Percentiles rank a stretch among this genome's conserved stretches.
Evolutionary conservation across 1,139 yeast genomes (phyloP).

Genomic region (Magnusiomyces paraingens): DNA sequence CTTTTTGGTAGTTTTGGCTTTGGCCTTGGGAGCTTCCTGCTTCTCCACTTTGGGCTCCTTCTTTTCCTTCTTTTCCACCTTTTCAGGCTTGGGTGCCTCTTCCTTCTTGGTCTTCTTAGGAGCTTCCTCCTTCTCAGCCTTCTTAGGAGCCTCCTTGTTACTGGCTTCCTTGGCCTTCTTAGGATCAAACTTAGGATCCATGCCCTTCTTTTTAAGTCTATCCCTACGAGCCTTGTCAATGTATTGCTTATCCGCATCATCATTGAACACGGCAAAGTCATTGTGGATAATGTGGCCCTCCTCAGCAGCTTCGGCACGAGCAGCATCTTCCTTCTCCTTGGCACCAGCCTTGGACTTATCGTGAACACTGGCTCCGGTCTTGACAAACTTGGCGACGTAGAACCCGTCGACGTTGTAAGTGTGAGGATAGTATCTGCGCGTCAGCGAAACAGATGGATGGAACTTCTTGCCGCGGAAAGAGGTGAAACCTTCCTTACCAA

Average conservation of each 20-base stretch:
- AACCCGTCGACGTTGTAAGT: conserved; percentile 98
- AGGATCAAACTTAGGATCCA: conserved; percentile 51
- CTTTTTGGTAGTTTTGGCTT: background rate
- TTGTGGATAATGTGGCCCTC: conserved; percentile 72
- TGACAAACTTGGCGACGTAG: conserved; percentile 92
- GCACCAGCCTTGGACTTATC: conserved; percentile 77
- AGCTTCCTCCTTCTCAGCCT: conserved; percentile 17
- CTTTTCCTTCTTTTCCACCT: conserved; percentile 10
- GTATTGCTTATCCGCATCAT: conserved; percentile 65
- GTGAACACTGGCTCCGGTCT: conserved; percentile 72
- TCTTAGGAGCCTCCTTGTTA: conserved; percentile 39
- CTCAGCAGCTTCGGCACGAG: conserved; percentile 62
- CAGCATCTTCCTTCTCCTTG: conserved; percentile 71
- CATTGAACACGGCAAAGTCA: conserved; percentile 80
- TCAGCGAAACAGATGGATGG: conserved; percentile 65
- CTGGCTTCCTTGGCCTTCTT: conserved; percentile 17
- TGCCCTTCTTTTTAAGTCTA: conserved; percentile 71
- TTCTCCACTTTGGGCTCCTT: conserved; percentile 5
- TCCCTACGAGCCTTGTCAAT: conserved; percentile 71
- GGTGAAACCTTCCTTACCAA: conserved; percentile 94
- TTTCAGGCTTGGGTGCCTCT: conserved; percentile 6
- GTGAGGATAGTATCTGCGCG: conserved; percentile 97
- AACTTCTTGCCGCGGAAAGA: conserved; percentile 90
- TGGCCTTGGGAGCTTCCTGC: conserved; percentile 1
- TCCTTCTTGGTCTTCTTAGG: conserved; percentile 5